These are phyloP conservation scores for Avena eriantha DNA, from an alignment of 176 grass and related monocot genomes.

Conservation along the genomic window DNA sequence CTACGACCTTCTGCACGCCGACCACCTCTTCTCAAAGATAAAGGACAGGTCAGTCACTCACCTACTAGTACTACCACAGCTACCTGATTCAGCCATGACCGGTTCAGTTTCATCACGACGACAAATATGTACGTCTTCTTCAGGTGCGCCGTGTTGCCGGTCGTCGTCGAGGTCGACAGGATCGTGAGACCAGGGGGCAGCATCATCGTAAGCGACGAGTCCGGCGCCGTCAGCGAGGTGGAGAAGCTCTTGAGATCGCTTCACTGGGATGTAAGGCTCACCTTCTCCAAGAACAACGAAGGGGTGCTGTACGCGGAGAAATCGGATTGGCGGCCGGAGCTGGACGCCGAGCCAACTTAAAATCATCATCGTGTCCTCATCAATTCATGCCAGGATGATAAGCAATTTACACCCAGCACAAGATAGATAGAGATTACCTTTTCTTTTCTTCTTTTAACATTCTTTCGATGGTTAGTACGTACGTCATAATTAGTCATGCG, in stretches of 20 bases:
- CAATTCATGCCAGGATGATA: slow-evolving; percentile 1
- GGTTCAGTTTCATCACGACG: not conserved
- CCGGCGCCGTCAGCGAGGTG: slow-evolving; percentile 57
- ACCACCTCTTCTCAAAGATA: slow-evolving; percentile 84
- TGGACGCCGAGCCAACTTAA: slow-evolving; percentile 44
- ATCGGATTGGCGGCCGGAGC: slow-evolving; percentile 79
- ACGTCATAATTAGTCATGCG: slow-evolving; percentile 5
- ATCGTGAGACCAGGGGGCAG: slow-evolving; percentile 84
- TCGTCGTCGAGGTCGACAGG: slow-evolving; percentile 86
- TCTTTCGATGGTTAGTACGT: slow-evolving; percentile 15
- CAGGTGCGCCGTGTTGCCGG: slow-evolving; percentile 74
- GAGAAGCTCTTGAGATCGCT: slow-evolving; percentile 80
- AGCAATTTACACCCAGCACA: slow-evolving; percentile 28
- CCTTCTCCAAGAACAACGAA: slow-evolving; percentile 74
- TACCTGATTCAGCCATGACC: not conserved
- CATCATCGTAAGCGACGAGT: slow-evolving; percentile 77
- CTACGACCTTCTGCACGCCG: slow-evolving; percentile 93
- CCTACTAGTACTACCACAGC: too few species aligned
- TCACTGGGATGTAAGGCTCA: slow-evolving; percentile 76
- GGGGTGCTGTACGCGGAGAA: slow-evolving; percentile 79
- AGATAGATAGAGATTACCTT: slow-evolving; percentile 27
- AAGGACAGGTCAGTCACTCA: slow-evolving; percentile 68
- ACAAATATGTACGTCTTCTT: not conserved
- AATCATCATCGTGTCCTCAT: not conserved
- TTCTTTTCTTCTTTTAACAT: not conserved